Conservation (phyloP, 805 yeast species). For the Cyberlindnera amylophila region DNA sequence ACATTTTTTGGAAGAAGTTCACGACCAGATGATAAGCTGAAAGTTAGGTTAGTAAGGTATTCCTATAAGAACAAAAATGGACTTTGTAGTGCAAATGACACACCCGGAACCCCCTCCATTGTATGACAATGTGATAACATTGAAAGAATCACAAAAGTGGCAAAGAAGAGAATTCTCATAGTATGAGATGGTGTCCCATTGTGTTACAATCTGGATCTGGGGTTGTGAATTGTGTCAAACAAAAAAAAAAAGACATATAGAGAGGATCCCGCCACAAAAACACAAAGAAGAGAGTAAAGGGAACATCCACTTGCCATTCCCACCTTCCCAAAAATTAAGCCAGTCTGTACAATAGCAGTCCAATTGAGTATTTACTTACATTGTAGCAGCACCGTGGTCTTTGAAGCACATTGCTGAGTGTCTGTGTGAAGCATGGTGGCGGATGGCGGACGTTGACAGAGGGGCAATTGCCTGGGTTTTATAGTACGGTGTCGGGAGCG, state of each 20-base stretch:
- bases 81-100: background rate
- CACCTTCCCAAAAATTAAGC: background rate
- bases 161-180: too few species aligned
- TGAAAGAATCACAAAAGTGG: too few species aligned
- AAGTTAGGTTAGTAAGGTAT: slow-evolving; percentile 11
- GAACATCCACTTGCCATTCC: background rate
- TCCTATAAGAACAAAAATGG: background rate
- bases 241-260: background rate
- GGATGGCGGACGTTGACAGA: too few species aligned
- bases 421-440: too few species aligned
- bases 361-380: slow-evolving; percentile 12
- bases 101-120: too few species aligned
- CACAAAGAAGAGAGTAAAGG: background rate
- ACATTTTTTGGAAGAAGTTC: slow-evolving; percentile 59
- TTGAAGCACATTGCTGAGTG: slow-evolving; percentile 15
- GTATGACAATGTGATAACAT: too few species aligned
- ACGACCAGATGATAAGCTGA: slow-evolving; percentile 30
- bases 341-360: background rate
- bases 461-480: too few species aligned
- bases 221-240: too few species aligned
- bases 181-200: too few species aligned
- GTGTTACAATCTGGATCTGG: too few species aligned
- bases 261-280: background rate
- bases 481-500: too few species aligned
- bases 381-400: slow-evolving; percentile 18